Base-by-base conservation (phyloP, 31 red algal species). In the Asparagopsis taxiformis region DNA sequence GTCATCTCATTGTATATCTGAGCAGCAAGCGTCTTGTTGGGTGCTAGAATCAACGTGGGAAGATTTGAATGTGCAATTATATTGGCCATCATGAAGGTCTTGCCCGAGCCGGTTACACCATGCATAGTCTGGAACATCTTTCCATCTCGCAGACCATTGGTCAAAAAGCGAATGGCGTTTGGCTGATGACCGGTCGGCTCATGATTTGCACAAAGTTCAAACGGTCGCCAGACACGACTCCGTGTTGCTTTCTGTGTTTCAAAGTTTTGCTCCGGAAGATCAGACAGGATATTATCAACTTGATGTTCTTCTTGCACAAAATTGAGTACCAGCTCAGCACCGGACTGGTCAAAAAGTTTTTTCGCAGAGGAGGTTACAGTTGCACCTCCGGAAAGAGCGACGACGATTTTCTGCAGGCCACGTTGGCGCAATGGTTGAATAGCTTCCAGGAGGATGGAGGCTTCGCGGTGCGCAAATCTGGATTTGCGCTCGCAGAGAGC, bases 21-120 rank as follows among this genome's bases (percentile, higher is more conserved):
- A 1, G 94, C 88, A 5, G 94, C 88, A 0, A 97, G 82, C 29
- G 88, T 97, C 60, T 97, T 97, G 65, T 97, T 97, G 22, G 61
- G 94, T 22, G 94, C 88, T 34, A 97, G 50, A 48, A 97, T 65
- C 0, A 97, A 69, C 34, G 94, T 89, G 32, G 94, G 94, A 26
- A 44, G 43, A 29, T 84, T 23, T 19, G 62, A 59, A 11, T 68
- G 46, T 5, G 74, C 83, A 57, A 97, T 93, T 13, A 93, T 55
- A 55, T 88, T 92, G 24, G 94, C 94, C 88, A 97, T 92, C 30
- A 85, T 86, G 56, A 84, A 97, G 1, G 89, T 97, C 59, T 97
- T 97, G 3, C 94, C 94, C 20, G 94, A 84, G 10, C 83, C 94
- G 1, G 94, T 97, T 1, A 68, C 82, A 15, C 94, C 94, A 33